Conservation (phyloP, 176 grass and related monocot species). For the Musa schizocarpa region DNA sequence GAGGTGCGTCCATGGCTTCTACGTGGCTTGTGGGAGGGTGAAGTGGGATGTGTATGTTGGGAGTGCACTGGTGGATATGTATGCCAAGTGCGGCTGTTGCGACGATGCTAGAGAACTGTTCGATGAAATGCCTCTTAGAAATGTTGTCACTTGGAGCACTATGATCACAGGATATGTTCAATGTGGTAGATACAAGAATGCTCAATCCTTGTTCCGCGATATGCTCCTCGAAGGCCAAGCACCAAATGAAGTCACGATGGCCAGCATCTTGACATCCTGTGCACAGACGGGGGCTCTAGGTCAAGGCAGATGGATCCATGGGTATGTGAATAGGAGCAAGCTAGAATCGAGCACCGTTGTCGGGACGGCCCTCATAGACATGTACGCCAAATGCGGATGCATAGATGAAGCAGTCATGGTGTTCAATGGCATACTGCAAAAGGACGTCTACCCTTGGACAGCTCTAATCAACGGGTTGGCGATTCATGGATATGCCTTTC, state of each 20-base stretch:
- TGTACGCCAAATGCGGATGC: slow-evolving; percentile 26
- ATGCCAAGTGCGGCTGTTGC: slow-evolving; percentile 1
- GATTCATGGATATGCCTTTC: slow-evolving; percentile 4
- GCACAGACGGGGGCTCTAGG: slow-evolving; percentile 10
- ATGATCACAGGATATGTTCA: slow-evolving; percentile 12
- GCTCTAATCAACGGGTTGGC: slow-evolving; percentile 22
- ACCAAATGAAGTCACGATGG: slow-evolving; percentile 5
- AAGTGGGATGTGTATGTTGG: slow-evolving; percentile 16
- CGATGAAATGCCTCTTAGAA: slow-evolving; percentile 19
- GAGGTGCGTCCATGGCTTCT: slow-evolving; percentile 25
- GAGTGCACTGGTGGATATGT: slow-evolving; percentile 19
- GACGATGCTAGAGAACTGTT: slow-evolving; percentile 15
- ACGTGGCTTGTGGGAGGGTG: slow-evolving; percentile 15
- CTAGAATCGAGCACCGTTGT: neutral
- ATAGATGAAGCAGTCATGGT: neutral
- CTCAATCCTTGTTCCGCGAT: neutral
- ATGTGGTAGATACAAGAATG: neutral
- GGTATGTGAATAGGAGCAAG: neutral
- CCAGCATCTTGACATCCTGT: slow-evolving; percentile 5
- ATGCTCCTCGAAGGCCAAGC: slow-evolving; percentile 9
- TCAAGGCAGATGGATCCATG: slow-evolving; percentile 23
- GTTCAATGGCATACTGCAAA: neutral
- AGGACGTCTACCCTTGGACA: slow-evolving; percentile 20
- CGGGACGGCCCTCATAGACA: slow-evolving; percentile 15
- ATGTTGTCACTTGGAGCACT: slow-evolving; percentile 19